phyloP scores from a whole-genome alignment of 768 basidiomycete species.

The Daedaleopsis sinensis region DNA sequence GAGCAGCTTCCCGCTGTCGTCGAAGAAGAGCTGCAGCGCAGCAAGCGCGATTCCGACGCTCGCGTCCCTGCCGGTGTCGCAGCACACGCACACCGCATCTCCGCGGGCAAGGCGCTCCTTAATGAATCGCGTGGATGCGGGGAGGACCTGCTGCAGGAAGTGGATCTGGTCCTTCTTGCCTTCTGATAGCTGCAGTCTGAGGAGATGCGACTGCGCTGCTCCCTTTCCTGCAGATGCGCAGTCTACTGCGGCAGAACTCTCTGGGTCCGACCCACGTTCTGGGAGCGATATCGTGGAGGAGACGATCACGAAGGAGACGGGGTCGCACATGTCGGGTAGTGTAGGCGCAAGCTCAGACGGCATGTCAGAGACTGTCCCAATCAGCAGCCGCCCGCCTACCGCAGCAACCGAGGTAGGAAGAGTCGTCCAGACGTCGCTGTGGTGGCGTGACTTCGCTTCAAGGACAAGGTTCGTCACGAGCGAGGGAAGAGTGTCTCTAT shows the following conservation, averaged over 20 bases:
- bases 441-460: background rate
- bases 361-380: slow-evolving; percentile 41
- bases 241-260: background rate
- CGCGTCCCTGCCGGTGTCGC: slow-evolving; percentile 60
- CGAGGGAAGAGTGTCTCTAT: slow-evolving; percentile 51
- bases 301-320: slow-evolving; percentile 36
- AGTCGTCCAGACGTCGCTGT: slow-evolving; percentile 12
- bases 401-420: slow-evolving; percentile 37
- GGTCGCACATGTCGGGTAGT: slow-evolving; percentile 2
- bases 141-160: slow-evolving; percentile 48
- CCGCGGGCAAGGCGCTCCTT: slow-evolving; percentile 39
- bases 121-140: slow-evolving; percentile 52
- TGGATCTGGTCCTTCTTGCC: slow-evolving; percentile 29
- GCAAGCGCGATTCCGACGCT: slow-evolving; percentile 66
- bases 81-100: slow-evolving; percentile 49
- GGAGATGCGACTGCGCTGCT: background rate
- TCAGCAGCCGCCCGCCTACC: slow-evolving; percentile 44
- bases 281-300: background rate
- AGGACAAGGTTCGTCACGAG: slow-evolving; percentile 39
- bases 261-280: background rate
- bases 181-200: slow-evolving; percentile 23
- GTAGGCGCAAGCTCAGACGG: slow-evolving; percentile 14
- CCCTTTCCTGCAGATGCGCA: background rate
- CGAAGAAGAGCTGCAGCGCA: slow-evolving; percentile 61
- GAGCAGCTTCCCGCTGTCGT: slow-evolving; percentile 45